Evolutionary conservation across 2,329 filamentous ascomycete genomes (phyloP).

Genomic region (Lecanosticta acicola): DNA sequence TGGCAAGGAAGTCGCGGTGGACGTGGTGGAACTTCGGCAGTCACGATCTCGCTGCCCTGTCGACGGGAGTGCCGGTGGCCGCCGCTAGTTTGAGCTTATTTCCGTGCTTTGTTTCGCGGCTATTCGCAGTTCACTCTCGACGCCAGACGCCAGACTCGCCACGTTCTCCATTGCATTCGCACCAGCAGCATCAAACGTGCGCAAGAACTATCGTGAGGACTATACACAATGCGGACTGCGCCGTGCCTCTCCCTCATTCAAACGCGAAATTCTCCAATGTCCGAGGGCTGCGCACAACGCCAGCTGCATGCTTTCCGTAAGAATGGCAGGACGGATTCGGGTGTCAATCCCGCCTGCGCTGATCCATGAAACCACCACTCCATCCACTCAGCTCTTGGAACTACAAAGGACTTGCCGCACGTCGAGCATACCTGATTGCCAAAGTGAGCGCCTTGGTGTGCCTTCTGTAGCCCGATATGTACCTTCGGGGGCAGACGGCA

Average conservation of each 20-base stretch:
- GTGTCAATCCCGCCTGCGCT: conserved; percentile 22
- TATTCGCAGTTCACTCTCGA: too few relatives aligned
- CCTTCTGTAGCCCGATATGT: conserved; percentile 18
- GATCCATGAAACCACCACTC: conserved; percentile 33
- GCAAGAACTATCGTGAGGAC: not conserved
- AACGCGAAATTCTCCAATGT: conserved; percentile 15
- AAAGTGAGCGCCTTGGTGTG: conserved; percentile 12
- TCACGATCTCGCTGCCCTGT: not conserved
- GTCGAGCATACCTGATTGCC: conserved; percentile 31
- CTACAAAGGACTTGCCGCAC: conserved; percentile 28
- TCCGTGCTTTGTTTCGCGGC: too few relatives aligned
- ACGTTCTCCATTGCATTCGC: too few relatives aligned
- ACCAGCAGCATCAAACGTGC: not conserved
- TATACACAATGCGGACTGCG: not conserved
- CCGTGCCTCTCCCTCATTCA: not conserved
- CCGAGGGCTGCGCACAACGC: conserved; percentile 27
- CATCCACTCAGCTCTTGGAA: conserved; percentile 33
- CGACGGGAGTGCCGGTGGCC: not conserved
- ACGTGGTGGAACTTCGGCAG: not conserved
- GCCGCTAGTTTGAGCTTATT: not conserved
- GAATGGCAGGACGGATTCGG: conserved; percentile 31
- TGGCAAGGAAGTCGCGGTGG: not conserved
- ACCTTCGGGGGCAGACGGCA: conserved; percentile 19
- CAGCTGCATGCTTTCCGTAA: conserved; percentile 30
- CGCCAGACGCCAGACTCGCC: too few relatives aligned